Conservation (phyloP, 2,329 filamentous ascomycete species). For the Colletotrichum coccodes region DNA sequence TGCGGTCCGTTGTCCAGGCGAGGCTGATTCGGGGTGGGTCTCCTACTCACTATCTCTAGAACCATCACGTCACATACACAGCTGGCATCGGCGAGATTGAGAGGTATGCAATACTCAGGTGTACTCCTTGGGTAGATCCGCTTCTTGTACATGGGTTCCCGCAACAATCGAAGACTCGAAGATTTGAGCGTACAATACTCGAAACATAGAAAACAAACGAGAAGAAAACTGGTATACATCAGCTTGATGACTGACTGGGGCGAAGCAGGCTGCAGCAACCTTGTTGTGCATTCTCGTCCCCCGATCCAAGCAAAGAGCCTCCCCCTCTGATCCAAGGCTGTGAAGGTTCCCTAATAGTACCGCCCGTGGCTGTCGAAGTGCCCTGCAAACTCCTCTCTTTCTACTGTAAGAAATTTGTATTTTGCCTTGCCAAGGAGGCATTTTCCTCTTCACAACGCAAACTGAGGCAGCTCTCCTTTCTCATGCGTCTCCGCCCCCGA, state of each 20-base stretch:
- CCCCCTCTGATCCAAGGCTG: conserved; percentile 1
- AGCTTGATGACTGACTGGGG: not conserved
- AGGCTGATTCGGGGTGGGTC: conserved; percentile 17
- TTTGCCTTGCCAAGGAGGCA: conserved; percentile 10
- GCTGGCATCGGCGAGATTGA: not conserved
- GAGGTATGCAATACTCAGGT: not conserved
- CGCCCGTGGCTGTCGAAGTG: not conserved
- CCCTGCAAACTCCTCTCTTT: conserved; percentile 16
- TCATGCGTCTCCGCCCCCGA: conserved; percentile 51
- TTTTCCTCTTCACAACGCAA: not conserved
- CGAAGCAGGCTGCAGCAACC: not conserved
- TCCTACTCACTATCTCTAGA: not conserved
- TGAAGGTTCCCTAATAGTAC: not conserved
- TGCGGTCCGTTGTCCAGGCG: conserved; percentile 28
- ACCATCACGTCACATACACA: not conserved
- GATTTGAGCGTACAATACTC: conserved; percentile 15
- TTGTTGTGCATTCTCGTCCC: not conserved
- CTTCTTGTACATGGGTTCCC: not conserved
- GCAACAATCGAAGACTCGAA: not conserved
- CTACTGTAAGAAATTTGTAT: not conserved
- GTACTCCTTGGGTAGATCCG: not conserved
- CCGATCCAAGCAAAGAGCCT: conserved; percentile 5
- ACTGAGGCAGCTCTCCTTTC: conserved; percentile 2
- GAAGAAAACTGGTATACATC: conserved; percentile 20
- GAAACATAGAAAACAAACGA: conserved; percentile 7